A percentile compares a stretch with the other conserved stretches of the same genome.
Conservation (phyloP, 2,329 filamentous ascomycete species). For the Cladobotryum protrusum region DNA sequence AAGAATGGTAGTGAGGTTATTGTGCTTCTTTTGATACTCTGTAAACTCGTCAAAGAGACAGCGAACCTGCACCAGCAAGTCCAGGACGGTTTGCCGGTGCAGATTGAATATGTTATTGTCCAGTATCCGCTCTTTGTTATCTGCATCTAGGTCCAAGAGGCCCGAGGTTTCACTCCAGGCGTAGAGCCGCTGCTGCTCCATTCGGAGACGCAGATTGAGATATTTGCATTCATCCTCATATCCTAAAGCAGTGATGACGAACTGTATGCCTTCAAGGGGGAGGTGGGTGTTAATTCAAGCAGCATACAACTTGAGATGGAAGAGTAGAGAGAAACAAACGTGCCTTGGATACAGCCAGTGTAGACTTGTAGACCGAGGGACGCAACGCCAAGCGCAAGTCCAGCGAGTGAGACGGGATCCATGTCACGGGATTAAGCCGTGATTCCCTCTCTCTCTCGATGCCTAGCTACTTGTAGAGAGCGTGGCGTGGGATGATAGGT, state of each 20-base stretch:
- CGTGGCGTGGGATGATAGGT: no score
- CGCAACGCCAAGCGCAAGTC: conserved; percentile 39
- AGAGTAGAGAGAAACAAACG: conserved; percentile 1
- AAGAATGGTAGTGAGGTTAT: conserved; percentile 27
- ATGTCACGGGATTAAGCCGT: conserved; percentile 18
- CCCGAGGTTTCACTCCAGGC: conserved; percentile 46
- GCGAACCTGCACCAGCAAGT: conserved; percentile 41
- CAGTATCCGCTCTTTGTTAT: conserved; percentile 35
- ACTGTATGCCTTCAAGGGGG: conserved; percentile 34
- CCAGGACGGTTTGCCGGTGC: conserved; percentile 43
- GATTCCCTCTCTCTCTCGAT: background rate
- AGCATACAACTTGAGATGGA: background rate
- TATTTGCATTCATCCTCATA: conserved; percentile 44
- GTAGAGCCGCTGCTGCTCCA: conserved; percentile 45
- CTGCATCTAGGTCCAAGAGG: conserved; percentile 37
- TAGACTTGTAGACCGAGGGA: conserved; percentile 41
- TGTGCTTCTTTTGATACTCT: conserved; percentile 34
- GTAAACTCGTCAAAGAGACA: conserved; percentile 43
- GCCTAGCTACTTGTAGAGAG: no score
- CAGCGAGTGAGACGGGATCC: conserved; percentile 38
- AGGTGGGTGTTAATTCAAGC: background rate
- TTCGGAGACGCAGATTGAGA: conserved; percentile 41
- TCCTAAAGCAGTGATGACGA: conserved; percentile 41
- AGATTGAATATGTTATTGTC: conserved; percentile 43
- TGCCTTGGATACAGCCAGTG: conserved; percentile 39